These are phyloP conservation scores for Magnaporthales sp. DNA, from an alignment of 2,329 filamentous ascomycete genomes.

Conservation along the genomic window DNA sequence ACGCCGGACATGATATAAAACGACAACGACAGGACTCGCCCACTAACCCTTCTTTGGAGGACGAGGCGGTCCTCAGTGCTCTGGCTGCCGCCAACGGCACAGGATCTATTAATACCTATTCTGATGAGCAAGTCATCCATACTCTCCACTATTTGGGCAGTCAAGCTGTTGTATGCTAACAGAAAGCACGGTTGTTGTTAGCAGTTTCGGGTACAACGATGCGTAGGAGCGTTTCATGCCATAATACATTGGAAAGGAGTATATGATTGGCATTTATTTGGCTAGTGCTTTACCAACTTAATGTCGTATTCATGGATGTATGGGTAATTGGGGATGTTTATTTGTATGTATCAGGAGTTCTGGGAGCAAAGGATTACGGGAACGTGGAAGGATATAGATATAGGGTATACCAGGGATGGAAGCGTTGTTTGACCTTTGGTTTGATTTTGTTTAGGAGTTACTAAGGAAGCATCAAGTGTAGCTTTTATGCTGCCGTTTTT, in stretches of 20 bases:
- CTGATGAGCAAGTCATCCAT: conserved; percentile 28
- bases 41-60: conserved; percentile 29
- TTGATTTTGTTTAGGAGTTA: neutral
- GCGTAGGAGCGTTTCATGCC: neutral
- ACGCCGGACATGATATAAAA: conserved; percentile 29
- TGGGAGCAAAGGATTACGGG: neutral
- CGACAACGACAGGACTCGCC: conserved; percentile 28
- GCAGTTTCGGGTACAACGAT: neutral
- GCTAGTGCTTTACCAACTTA: too few relatives aligned
- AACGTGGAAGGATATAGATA: neutral
- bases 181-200: neutral
- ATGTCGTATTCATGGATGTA: too few relatives aligned
- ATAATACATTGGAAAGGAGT: too few relatives aligned
- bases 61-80: conserved; percentile 37
- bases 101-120: conserved; percentile 27
- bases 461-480: neutral
- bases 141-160: neutral
- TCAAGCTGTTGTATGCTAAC: neutral
- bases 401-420: neutral
- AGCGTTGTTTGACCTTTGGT: neutral
- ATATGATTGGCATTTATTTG: neutral
- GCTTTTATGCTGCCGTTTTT: too few relatives aligned
- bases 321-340: neutral
- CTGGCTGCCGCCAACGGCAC: conserved; percentile 34
- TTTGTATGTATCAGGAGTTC: neutral